Percentiles rank a stretch among this genome's conserved stretches.
These are phyloP conservation scores for Lipomyces yamadae DNA, from an alignment of 805 yeast species.

Conservation along the genomic window DNA sequence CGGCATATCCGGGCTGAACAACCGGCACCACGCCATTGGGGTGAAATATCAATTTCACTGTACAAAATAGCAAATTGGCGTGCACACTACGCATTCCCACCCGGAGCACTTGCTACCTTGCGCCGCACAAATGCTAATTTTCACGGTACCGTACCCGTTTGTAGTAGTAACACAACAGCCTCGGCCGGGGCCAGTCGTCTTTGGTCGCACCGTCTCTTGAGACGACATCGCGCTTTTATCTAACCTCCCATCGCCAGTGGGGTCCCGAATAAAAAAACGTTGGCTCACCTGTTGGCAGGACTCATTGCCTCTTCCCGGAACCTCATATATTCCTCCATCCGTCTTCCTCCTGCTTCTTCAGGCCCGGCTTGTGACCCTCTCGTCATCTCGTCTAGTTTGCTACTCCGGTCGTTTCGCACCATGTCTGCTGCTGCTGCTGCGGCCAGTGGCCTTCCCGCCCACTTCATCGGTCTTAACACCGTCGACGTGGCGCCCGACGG, in stretches of 20 bases:
- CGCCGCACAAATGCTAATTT: neutral
- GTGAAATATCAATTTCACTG: neutral
- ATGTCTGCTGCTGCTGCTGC: slow-evolving; percentile 6
- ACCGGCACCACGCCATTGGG: neutral
- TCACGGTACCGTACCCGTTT: neutral
- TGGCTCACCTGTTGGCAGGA: slow-evolving; percentile 8
- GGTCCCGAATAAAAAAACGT: neutral
- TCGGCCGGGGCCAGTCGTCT: neutral
- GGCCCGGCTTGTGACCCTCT: slow-evolving; percentile 7
- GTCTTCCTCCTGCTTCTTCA: neutral
- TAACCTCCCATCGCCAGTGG: neutral
- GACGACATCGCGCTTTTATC: slow-evolving; percentile 3
- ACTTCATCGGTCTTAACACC: slow-evolving; percentile 83
- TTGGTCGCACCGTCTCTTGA: too few relatives aligned
- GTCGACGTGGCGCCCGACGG: slow-evolving; percentile 73
- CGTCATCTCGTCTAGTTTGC: slow-evolving; percentile 12
- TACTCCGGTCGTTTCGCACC: slow-evolving; percentile 13
- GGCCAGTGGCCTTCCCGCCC: slow-evolving; percentile 50
- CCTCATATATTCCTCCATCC: slow-evolving; percentile 7
- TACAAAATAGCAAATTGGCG: neutral
- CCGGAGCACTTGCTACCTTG: neutral
- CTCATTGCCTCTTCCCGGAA: slow-evolving; percentile 7
- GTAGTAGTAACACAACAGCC: neutral
- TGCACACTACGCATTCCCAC: too few relatives aligned
- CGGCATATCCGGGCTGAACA: neutral